Conservation (phyloP, 495 filamentous ascomycete species). For the Hypoxylon trugodes region DNA sequence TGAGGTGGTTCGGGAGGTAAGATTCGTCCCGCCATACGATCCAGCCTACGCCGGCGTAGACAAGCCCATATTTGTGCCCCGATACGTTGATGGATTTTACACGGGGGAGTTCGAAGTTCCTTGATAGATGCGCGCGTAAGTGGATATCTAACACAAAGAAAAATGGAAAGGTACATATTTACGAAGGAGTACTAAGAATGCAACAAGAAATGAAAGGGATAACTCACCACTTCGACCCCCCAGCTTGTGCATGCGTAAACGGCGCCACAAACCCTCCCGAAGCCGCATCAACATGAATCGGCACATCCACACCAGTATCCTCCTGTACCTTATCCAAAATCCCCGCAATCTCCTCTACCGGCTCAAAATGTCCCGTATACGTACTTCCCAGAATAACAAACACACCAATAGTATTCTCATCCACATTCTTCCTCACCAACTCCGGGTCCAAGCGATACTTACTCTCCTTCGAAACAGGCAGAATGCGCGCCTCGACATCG, state of each 20-base stretch:
- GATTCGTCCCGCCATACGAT: conserved; percentile 76
- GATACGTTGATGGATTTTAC: conserved; percentile 80
- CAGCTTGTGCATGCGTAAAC: conserved; percentile 70
- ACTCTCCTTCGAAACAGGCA: conserved; percentile 71
- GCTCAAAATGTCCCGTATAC: conserved; percentile 81
- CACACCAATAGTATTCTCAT: conserved; percentile 82
- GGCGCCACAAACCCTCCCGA: conserved; percentile 78
- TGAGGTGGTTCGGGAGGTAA: conserved; percentile 72
- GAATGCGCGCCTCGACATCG: conserved; percentile 76
- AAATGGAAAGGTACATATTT: too few relatives aligned
- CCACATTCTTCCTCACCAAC: conserved; percentile 69
- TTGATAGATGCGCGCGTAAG: conserved; percentile 37
- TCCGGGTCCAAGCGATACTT: conserved; percentile 70
- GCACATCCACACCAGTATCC: conserved; percentile 70
- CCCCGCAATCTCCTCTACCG: conserved; percentile 71
- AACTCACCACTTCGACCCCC: conserved; percentile 65
- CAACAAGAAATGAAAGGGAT: neutral
- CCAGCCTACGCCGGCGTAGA: conserved; percentile 79
- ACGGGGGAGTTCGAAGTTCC: conserved; percentile 74
- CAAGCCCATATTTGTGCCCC: conserved; percentile 78
- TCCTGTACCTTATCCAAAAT: conserved; percentile 72
- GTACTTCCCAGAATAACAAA: conserved; percentile 80
- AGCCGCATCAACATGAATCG: conserved; percentile 80
- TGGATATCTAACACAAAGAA: too few relatives aligned
- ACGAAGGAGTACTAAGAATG: conserved; percentile 18